Evolutionary conservation across 2,329 filamentous ascomycete genomes (phyloP).

Genomic region (Didymella lethalis): DNA sequence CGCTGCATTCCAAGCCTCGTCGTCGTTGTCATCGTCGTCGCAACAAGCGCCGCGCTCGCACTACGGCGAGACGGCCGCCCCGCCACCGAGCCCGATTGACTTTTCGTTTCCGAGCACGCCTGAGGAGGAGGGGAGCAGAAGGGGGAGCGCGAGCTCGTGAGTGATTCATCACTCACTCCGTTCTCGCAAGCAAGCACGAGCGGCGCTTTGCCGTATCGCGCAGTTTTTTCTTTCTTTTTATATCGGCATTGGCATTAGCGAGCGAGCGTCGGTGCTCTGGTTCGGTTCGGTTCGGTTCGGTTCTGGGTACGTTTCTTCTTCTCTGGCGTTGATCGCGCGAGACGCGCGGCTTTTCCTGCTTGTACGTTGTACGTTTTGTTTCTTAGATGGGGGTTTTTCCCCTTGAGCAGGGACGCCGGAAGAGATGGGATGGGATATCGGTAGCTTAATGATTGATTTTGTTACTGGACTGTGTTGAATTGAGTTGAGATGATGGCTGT

Average conservation of each 20-base stretch:
- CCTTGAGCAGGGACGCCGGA: too few species aligned
- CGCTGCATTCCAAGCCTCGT: conserved; percentile 51
- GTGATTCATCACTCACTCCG: too few species aligned
- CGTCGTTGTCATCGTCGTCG: background rate
- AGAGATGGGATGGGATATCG: too few species aligned
- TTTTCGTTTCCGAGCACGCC: conserved; percentile 50
- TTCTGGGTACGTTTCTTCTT: background rate
- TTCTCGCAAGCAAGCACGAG: too few species aligned
- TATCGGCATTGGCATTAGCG: background rate
- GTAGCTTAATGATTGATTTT: too few species aligned
- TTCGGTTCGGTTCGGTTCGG: background rate
- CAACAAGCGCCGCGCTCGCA: conserved; percentile 32
- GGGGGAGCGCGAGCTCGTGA: conserved; percentile 25
- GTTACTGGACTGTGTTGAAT: too few species aligned
- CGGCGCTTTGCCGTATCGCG: too few species aligned
- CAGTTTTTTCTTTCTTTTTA: background rate
- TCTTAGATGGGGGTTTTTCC: too few species aligned
- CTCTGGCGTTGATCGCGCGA: background rate
- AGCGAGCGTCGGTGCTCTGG: background rate
- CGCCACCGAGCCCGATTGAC: conserved; percentile 53
- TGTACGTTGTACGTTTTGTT: too few species aligned
- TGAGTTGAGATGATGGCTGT: too few species aligned
- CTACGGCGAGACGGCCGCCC: conserved; percentile 51
- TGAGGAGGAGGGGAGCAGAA: conserved; percentile 32
- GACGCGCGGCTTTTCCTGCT: too few species aligned